Evolutionary conservation across 176 grass and related monocot genomes (phyloP), one percentile per base, ranked within the genome.

Genomic region (Poa annua): DNA sequence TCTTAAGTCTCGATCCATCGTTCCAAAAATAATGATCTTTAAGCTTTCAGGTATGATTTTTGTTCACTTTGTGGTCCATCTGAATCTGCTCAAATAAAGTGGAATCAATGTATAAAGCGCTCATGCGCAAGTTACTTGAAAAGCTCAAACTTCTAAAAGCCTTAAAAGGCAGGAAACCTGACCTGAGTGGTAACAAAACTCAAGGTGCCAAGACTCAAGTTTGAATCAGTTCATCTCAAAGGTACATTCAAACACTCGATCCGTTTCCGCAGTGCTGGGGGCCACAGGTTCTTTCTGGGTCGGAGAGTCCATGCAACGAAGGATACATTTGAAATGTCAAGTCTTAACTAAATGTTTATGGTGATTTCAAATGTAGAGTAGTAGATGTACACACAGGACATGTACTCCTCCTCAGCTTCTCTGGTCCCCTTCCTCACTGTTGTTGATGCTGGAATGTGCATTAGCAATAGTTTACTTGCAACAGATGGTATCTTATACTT

Each of bases 71-170:
- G 12, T 74, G 50, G 75, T 86, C 80, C 84, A 61, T 75, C 67
- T 74, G 80, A 86, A 83, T 90, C 75, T 44, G 59, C 66, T 39
- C 67, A 80, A 86, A 72, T 50, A 75, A 86, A 75, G 88, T 47
- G 83, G 60, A 86, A 90, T 86, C 88, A 17, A 86, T 77, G 75
- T 78, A 87, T 60, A 90, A 90, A 86, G 88, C 74, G 15, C 71
- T 10, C n/a, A 36, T 78, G 72, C 88, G 47, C 84, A 57, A 74
- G 76, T 77, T 76, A 24, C 84, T 83, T 60, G 75, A 68, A 86
- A 87, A 90, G 74, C 88, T 75, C 75, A 80, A 75, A 90, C 84
- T 90, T 90, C 80, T 69, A 34, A 75, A 87, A 75, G 67, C 84
- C 84, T 90, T 20, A 86, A 90, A 90, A 90, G 84, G 74, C 38